Evolutionary conservation across 768 basidiomycete species (phyloP).

Genomic region (Panaeolus papilionaceus): DNA sequence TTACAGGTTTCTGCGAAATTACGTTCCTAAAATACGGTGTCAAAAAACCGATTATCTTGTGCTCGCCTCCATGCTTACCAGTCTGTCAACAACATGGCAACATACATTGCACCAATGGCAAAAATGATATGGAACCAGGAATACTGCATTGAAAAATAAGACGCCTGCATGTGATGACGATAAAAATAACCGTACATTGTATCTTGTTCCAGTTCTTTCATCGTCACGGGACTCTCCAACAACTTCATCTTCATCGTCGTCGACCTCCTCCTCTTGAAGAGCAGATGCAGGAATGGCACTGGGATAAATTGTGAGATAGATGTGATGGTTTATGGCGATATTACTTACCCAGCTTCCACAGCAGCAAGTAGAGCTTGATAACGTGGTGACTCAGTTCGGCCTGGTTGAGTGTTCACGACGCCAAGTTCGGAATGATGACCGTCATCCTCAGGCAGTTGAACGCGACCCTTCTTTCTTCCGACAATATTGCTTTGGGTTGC

Average conservation of each 20-base stretch:
- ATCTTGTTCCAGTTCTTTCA: constrained; percentile 91
- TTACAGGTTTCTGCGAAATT: constrained; percentile 60
- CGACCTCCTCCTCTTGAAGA: constrained; percentile 79
- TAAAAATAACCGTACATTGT: constrained; percentile 70
- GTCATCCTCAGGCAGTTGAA: constrained; percentile 66
- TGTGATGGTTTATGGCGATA: constrained; percentile 5
- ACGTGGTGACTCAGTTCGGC: constrained; percentile 82
- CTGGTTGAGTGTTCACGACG: constrained; percentile 84
- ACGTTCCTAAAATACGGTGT: constrained; percentile 62
- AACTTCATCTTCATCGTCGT: constrained; percentile 75
- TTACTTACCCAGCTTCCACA: constrained; percentile 87
- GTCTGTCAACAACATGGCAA: constrained; percentile 95
- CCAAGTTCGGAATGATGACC: constrained; percentile 72
- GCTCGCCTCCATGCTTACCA: constrained; percentile 62
- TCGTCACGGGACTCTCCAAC: constrained; percentile 85
- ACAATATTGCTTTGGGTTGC: constrained; percentile 95
- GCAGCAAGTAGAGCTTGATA: constrained; percentile 96
- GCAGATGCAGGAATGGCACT: constrained; percentile 95
- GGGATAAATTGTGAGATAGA: constrained; percentile 17
- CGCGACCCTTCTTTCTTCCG: constrained; percentile 71
- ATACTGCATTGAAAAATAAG: constrained; percentile 61
- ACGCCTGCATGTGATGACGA: neutral
- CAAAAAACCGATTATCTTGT: neutral
- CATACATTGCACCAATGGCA: constrained; percentile 95
- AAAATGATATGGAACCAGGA: constrained; percentile 99